Base-by-base conservation (phyloP, 108 stramenopile species). In the Chaetoceros muelleri region DNA sequence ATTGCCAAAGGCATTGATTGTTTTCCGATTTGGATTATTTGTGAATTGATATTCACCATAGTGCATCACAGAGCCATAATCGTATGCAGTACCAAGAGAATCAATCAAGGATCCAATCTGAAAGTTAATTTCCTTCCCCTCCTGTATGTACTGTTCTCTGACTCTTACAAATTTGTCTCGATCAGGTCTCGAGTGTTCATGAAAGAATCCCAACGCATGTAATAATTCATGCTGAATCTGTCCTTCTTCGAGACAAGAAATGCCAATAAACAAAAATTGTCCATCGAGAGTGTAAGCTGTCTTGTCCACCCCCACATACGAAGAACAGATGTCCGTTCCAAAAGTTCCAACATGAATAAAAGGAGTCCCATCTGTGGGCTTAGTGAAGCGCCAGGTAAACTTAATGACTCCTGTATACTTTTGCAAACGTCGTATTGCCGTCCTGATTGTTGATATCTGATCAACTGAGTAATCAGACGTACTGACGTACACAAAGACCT, bases 1-100 rank as follows among this genome's bases (percentile, higher is more conserved):
- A 40, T 40, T 40, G 34, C 34, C 34, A 10, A 10, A 10, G 5
- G 34, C 34, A 40, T 40, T 13, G 13, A 40, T 55, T 28, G 54
- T 62, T 19, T 52, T 24, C n/a, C 7, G 1, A 25, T n/a, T 31
- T 2, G 55, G 54, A 24, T 57, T 40, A 13, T 44, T 57, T 24
- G 61, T 19, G 19, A 46, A 64, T n/a, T 44, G 46, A 13, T 22
- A 47, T 24, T 31, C 0, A 45, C 46, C 58, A 46, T 59, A 59
- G 47, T 59, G 58, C 58, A 59, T 59, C 7, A 59, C 58, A 27
- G 23, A 26, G 7, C 46, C 46, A 46, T 59, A 59, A 24, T 59
- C 58, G 19, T 59, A 59, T 5, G 58, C 13, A 17, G 46, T n/a
- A 19, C 58, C 58, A 48, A 46, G 58, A 59, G 58, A 59, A 19